These are phyloP conservation scores for Trametes versicolor DNA, from an alignment of 1,284 basidiomycete genomes.

Conservation along the genomic window DNA sequence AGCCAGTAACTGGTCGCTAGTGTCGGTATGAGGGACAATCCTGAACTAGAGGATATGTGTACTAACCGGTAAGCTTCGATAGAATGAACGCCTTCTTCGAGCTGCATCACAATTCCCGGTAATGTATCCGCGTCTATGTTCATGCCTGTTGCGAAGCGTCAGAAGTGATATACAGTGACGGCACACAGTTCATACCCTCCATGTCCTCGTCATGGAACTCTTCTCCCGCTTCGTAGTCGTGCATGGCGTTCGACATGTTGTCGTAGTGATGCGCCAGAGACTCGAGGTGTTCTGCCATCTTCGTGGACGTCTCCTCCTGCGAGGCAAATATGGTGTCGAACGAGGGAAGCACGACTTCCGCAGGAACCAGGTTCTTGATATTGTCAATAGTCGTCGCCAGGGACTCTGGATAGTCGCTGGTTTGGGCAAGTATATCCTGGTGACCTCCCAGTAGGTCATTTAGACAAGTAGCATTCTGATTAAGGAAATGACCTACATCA, in stretches of 20 bases:
- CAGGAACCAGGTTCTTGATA: slow-evolving; percentile 63
- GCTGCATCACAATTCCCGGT: slow-evolving; percentile 73
- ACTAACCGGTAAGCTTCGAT: slow-evolving; percentile 69
- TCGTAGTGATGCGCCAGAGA: slow-evolving; percentile 77
- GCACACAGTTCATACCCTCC: slow-evolving; percentile 54
- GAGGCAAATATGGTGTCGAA: slow-evolving; percentile 60
- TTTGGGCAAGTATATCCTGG: slow-evolving; percentile 68
- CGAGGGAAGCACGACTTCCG: slow-evolving; percentile 48
- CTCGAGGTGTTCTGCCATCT: slow-evolving; percentile 79
- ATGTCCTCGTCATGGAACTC: slow-evolving; percentile 73
- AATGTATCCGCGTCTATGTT: slow-evolving; percentile 80
- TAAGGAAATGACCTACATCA: slow-evolving; percentile 59
- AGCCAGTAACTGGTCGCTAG: slow-evolving; percentile 59
- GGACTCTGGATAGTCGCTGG: slow-evolving; percentile 72
- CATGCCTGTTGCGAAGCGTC: slow-evolving; percentile 60
- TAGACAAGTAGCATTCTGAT: neutral
- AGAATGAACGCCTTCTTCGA: slow-evolving; percentile 63
- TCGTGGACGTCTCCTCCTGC: slow-evolving; percentile 64
- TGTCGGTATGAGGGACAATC: neutral
- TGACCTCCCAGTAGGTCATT: slow-evolving; percentile 4
- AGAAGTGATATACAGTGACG: neutral
- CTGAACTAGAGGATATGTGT: too few relatives aligned
- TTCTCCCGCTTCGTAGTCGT: slow-evolving; percentile 73
- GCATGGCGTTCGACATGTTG: slow-evolving; percentile 73
- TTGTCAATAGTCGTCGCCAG: slow-evolving; percentile 61